A percentile compares a stretch with the other conserved stretches of the same genome.
Conservation (phyloP, 2,329 filamentous ascomycete species). For the Pseudogymnoascus sp. region DNA sequence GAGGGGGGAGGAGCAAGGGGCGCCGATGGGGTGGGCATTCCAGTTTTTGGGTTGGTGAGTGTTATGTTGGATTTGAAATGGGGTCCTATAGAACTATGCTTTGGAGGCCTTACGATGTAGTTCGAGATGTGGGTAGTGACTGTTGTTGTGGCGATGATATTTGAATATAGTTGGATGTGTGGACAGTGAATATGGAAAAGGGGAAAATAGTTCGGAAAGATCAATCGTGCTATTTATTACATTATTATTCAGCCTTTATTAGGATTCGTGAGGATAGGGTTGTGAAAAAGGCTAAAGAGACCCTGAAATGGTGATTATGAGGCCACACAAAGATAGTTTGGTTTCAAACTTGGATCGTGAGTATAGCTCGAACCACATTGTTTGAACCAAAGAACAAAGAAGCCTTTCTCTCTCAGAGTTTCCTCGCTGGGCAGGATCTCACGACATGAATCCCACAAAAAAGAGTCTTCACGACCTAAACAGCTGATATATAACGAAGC, state of each 20-base stretch:
- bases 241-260: background rate
- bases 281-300: background rate
- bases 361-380: background rate
- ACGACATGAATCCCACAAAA: background rate
- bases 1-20: background rate
- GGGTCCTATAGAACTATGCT: background rate
- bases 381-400: background rate
- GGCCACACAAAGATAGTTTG: background rate
- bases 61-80: background rate
- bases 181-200: background rate
- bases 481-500: background rate
- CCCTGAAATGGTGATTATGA: background rate
- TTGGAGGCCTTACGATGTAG: background rate
- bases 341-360: background rate
- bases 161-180: background rate
- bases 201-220: background rate
- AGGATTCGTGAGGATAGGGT: background rate
- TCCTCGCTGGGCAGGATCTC: background rate
- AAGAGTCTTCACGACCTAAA: too few species aligned
- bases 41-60: background rate
- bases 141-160: background rate
- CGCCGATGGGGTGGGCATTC: background rate
- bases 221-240: background rate
- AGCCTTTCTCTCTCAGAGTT: background rate
- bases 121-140: background rate